phyloP scores from a whole-genome alignment of 2,329 filamentous ascomycete genomes.

The Coleophoma crateriformis region DNA sequence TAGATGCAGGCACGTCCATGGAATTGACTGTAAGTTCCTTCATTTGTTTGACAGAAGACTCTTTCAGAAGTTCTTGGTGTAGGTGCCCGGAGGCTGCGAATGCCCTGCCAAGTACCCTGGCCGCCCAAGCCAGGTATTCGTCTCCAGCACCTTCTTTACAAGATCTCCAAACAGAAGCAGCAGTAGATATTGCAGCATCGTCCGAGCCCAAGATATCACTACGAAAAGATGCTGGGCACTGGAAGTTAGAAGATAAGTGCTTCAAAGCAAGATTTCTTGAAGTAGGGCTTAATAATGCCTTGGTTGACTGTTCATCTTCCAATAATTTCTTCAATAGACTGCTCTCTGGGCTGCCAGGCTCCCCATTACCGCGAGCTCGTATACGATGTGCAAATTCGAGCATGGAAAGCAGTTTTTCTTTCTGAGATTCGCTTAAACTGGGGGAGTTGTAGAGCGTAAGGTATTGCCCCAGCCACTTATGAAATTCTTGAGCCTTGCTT shows the following conservation, averaged over 20 bases:
- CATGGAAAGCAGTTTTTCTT: conserved; percentile 58
- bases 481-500: conserved; percentile 69
- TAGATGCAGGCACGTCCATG: conserved; percentile 45
- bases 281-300: conserved; percentile 62
- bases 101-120: conserved; percentile 74
- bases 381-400: conserved; percentile 64
- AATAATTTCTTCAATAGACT: conserved; percentile 74
- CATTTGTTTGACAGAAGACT: conserved; percentile 47
- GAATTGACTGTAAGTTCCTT: conserved; percentile 26
- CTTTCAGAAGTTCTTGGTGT: conserved; percentile 51
- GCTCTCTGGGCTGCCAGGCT: conserved; percentile 69
- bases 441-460: conserved; percentile 55
- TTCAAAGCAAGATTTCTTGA: conserved; percentile 66
- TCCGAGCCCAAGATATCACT: conserved; percentile 68
- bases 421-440: conserved; percentile 29
- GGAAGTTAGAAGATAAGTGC: conserved; percentile 72
- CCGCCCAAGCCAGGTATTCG: conserved; percentile 78
- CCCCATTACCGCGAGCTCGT: conserved; percentile 62
- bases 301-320: conserved; percentile 58
- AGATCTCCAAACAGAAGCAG: conserved; percentile 70
- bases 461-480: conserved; percentile 70
- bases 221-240: conserved; percentile 47
- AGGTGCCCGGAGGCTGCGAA: conserved; percentile 73
- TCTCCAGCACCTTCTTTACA: conserved; percentile 60
- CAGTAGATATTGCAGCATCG: conserved; percentile 53